phyloP scores from a whole-genome alignment of 2,329 filamentous ascomycete species.

The Colletotrichum abscissum region DNA sequence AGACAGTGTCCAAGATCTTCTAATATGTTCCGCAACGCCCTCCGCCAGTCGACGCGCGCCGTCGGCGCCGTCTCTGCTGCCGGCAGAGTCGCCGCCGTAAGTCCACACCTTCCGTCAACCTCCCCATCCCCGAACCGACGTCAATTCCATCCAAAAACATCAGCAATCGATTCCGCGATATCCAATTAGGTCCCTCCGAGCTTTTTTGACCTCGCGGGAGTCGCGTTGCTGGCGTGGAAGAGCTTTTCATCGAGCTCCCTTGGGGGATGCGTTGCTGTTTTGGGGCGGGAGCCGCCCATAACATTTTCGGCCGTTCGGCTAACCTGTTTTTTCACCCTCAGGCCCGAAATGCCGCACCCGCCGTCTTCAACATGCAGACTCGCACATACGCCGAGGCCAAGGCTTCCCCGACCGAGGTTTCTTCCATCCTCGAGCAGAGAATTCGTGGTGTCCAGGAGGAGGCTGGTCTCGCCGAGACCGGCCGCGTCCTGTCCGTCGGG shows the following conservation, averaged over 20 bases:
- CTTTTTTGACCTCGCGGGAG: slow-evolving; percentile 50
- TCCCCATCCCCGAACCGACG: slow-evolving; percentile 49
- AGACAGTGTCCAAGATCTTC: slow-evolving; percentile 64
- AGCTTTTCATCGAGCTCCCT: slow-evolving; percentile 50
- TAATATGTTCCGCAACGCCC: slow-evolving; percentile 97
- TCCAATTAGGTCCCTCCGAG: slow-evolving; percentile 46
- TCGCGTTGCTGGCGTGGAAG: slow-evolving; percentile 33
- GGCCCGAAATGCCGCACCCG: slow-evolving; percentile 88
- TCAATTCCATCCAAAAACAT: slow-evolving; percentile 58
- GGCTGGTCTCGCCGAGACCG: slow-evolving; percentile 95
- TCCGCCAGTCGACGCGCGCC: slow-evolving; percentile 95
- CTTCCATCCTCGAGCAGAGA: slow-evolving; percentile 98
- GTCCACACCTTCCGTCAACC: slow-evolving; percentile 58
- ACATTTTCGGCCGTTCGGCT: slow-evolving; percentile 63
- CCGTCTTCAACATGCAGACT: slow-evolving; percentile 79
- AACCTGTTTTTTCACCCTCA: slow-evolving; percentile 65
- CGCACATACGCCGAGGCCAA: slow-evolving; percentile 94
- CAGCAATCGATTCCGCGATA: slow-evolving; percentile 51
- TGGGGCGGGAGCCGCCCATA: slow-evolving; percentile 36
- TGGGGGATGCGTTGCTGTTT: slow-evolving; percentile 42
- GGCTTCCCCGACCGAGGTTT: slow-evolving; percentile 96
- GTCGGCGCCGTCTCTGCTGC: slow-evolving; percentile 93
- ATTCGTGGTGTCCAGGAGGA: slow-evolving; percentile 99
- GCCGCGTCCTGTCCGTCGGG: slow-evolving; percentile 98
- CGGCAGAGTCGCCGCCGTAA: slow-evolving; percentile 93